Base-by-base conservation (phyloP, 2,329 filamentous ascomycete species). In the Colletotrichum coccodes region DNA sequence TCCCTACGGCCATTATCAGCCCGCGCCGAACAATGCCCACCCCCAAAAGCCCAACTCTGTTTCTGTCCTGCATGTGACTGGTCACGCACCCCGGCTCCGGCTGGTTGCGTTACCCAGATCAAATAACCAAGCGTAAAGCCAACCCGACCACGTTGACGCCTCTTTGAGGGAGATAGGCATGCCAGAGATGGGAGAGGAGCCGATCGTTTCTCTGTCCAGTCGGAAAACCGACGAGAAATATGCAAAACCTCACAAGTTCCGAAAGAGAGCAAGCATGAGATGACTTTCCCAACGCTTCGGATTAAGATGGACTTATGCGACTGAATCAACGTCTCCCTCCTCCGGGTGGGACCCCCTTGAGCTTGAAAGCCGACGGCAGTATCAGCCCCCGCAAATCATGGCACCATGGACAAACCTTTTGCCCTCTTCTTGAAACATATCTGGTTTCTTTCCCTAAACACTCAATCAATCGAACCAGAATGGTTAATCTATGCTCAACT, bases 21-120 rank as follows among this genome's bases (percentile, higher is more conserved):
- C 59, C 42, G 60, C 59, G 38, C 57, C 56, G 56, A 54, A 34
- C 36, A 40, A 57, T 56, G 50, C 59, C 40, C 59, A 40, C 34
- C 26, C 36, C 3, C 26, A 34, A 58, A 40, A 54, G 14, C 26
- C 64, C 53, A 68, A 59, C 60, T 64, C 44, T 57, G 32, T 54
- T 58, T 23, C 46, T 42, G 40, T 60, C 54, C 65, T 49, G 61
- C 65, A 68, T 65, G 65, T 65, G 65, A 68, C 60, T 38, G 65
- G 47, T 53, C 61, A 64, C 53, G 50, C 62, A 47, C 40, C 54
- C 12, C 28, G n/a, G n/a, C 42, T 40, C 60, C 53, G 60, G 65
- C 60, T 60, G 65, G 53, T 68, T 68, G 65, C 65, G 60, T 65
- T 60, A 50, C 34, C 34, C 16, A 53, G 38, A 49, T 53, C 38